Evolutionary conservation across 495 filamentous ascomycete species (phyloP).

Genomic region (Hypoxylon intermedium): DNA sequence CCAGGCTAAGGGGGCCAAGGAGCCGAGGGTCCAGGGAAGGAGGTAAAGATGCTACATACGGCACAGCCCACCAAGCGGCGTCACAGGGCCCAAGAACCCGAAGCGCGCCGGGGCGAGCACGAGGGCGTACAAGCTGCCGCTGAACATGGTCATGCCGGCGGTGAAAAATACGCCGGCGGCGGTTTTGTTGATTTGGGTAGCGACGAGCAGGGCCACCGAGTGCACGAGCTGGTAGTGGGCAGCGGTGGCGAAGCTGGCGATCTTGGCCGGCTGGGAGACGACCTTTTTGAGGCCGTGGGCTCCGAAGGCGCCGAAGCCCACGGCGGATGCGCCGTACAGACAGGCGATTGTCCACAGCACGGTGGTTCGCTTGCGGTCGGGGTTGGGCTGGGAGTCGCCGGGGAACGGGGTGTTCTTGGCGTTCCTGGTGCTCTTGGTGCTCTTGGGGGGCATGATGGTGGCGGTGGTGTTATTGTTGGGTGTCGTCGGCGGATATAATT

Average conservation of each 20-base stretch:
- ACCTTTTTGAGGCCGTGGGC: slow-evolving; percentile 67
- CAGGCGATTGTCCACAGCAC: slow-evolving; percentile 65
- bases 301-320: slow-evolving; percentile 68
- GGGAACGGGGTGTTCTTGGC: slow-evolving; percentile 13
- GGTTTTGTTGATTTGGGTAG: slow-evolving; percentile 45
- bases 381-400: neutral
- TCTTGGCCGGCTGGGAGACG: slow-evolving; percentile 59
- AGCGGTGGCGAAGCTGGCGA: slow-evolving; percentile 64
- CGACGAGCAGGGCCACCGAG: slow-evolving; percentile 62
- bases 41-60: slow-evolving; percentile 35
- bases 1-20: neutral
- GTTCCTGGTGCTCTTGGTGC: too few species aligned
- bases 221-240: slow-evolving; percentile 71
- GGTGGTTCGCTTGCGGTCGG: slow-evolving; percentile 4
- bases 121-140: slow-evolving; percentile 65
- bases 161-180: slow-evolving; percentile 50
- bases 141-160: slow-evolving; percentile 64
- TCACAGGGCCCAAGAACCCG: slow-evolving; percentile 63
- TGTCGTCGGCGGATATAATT: neutral
- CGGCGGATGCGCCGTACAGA: slow-evolving; percentile 64
- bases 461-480: neutral
- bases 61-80: slow-evolving; percentile 65
- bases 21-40: neutral
- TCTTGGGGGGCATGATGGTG: slow-evolving; percentile 18
- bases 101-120: slow-evolving; percentile 63